These are phyloP conservation scores for Alloteropsis semialata DNA, from an alignment of 176 grass and related monocot genomes.

Conservation along the genomic window DNA sequence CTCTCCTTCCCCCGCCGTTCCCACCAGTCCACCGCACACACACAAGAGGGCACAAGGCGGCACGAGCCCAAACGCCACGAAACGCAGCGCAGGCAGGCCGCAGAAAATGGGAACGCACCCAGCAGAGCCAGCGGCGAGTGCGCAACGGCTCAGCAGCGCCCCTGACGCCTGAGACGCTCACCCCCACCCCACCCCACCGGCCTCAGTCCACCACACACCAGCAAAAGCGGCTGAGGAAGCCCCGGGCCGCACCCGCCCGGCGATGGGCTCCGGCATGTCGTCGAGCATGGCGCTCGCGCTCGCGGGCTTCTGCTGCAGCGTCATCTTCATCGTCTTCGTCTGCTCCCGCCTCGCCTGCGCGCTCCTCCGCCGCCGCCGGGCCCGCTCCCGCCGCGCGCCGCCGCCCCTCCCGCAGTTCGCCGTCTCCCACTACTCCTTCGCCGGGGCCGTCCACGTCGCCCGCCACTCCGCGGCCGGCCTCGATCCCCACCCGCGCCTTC, in stretches of 20 bases:
- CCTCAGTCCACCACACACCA: too few relatives aligned
- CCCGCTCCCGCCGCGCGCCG: slow-evolving; percentile 16
- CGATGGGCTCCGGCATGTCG: slow-evolving; percentile 31
- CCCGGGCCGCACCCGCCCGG: too few relatives aligned
- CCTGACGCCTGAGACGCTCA: too few relatives aligned
- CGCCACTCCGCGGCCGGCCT: neutral
- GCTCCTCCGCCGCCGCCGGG: slow-evolving; percentile 44
- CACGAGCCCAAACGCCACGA: too few relatives aligned
- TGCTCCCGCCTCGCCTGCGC: slow-evolving; percentile 88
- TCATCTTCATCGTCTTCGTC: slow-evolving; percentile 85
- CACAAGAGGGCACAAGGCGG: too few relatives aligned
- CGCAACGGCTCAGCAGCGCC: too few relatives aligned
- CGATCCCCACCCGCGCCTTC: slow-evolving; percentile 39
- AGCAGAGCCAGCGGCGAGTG: too few relatives aligned
- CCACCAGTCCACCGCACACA: too few relatives aligned
- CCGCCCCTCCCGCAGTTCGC: slow-evolving; percentile 35
- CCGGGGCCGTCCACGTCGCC: slow-evolving; percentile 3
- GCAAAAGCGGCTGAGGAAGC: too few relatives aligned
- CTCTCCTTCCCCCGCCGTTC: too few relatives aligned
- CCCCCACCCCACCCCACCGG: rapidly evolving
- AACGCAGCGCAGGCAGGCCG: too few relatives aligned
- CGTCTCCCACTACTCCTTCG: slow-evolving; percentile 22
- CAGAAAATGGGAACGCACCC: too few relatives aligned
- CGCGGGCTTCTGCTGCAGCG: slow-evolving; percentile 82
- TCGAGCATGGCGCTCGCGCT: slow-evolving; percentile 59